Evolutionary conservation across 1,284 basidiomycete genomes (phyloP).

Genomic region (Phylloboletellus chloephorus): DNA sequence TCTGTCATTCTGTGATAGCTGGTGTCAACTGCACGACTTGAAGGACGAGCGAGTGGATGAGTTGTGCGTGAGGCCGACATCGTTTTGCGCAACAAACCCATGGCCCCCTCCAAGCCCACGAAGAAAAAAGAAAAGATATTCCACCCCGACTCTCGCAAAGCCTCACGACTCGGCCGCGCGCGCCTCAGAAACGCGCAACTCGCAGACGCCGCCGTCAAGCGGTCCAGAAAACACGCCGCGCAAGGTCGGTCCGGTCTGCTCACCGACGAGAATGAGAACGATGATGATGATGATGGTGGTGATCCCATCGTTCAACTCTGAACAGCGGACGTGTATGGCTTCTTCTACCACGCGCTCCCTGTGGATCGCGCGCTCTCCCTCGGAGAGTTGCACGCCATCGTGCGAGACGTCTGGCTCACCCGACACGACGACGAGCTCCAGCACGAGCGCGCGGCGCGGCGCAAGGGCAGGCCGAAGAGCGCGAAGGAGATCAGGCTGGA

Average conservation of each 20-base stretch:
- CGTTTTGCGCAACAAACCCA: too few relatives aligned
- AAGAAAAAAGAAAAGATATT: slow-evolving; percentile 71
- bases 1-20: too few relatives aligned
- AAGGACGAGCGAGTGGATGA: too few relatives aligned
- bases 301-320: too few relatives aligned
- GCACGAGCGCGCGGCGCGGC: slow-evolving; percentile 54
- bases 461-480: slow-evolving; percentile 77
- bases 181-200: slow-evolving; percentile 71
- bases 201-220: slow-evolving; percentile 49
- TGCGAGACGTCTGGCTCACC: slow-evolving; percentile 69
- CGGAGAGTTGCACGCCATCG: slow-evolving; percentile 61
- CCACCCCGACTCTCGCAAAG: slow-evolving; percentile 78
- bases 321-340: slow-evolving; percentile 68
- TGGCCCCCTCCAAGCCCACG: slow-evolving; percentile 29
- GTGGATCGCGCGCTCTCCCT: slow-evolving; percentile 61
- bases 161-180: slow-evolving; percentile 70
- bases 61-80: too few relatives aligned
- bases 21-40: too few relatives aligned
- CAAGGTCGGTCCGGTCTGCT: slow-evolving; percentile 43
- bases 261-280: background rate
- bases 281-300: too few relatives aligned
- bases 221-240: slow-evolving; percentile 49
- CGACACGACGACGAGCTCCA: slow-evolving; percentile 68
- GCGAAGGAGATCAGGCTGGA: slow-evolving; percentile 67
- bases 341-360: slow-evolving; percentile 72